A percentile compares a stretch with the other conserved stretches of the same genome.
Evolutionary conservation across 1,284 basidiomycete species (phyloP).

Genomic region (Ustilago lituana): DNA sequence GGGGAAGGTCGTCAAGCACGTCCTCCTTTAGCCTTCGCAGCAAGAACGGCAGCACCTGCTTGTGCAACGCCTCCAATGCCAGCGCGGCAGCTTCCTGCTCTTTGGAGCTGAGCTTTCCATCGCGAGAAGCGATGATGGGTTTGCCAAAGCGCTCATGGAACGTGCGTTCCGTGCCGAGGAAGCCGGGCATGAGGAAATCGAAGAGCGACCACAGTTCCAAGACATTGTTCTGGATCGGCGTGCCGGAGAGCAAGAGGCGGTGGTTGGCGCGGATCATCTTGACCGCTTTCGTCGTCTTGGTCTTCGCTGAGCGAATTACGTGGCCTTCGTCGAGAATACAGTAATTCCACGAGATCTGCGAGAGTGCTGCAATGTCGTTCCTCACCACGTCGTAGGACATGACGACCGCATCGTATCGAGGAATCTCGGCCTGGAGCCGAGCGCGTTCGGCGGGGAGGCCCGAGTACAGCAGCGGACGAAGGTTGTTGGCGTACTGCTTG

Average conservation of each 20-base stretch:
- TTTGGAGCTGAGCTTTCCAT: slow-evolving; percentile 86
- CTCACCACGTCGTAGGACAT: slow-evolving; percentile 97
- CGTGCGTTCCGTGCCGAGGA: slow-evolving; percentile 90
- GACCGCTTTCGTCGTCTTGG: slow-evolving; percentile 95
- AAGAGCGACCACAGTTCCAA: slow-evolving; percentile 98
- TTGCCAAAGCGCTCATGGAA: slow-evolving; percentile 97
- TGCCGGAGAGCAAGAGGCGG: slow-evolving; percentile 92
- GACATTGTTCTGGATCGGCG: slow-evolving; percentile 99
- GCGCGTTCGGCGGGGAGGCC: slow-evolving; percentile 89
- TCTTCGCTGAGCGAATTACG: slow-evolving; percentile 98
- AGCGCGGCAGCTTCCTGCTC: slow-evolving; percentile 83
- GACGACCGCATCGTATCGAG: slow-evolving; percentile 80
- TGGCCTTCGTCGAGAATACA: slow-evolving; percentile 99
- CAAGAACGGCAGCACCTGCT: slow-evolving; percentile 98
- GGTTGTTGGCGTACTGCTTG: slow-evolving; percentile 86
- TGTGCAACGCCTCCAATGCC: slow-evolving; percentile 94
- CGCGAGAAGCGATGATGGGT: slow-evolving; percentile 92
- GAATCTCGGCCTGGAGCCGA: slow-evolving; percentile 67
- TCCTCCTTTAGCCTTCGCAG: slow-evolving; percentile 97
- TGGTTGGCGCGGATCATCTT: slow-evolving; percentile 91
- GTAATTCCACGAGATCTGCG: slow-evolving; percentile 86
- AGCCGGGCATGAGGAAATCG: slow-evolving; percentile 99
- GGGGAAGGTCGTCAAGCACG: slow-evolving; percentile 92
- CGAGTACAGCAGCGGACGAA: slow-evolving; percentile 87
- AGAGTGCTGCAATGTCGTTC: slow-evolving; percentile 86